Percentiles rank a stretch among this genome's conserved stretches.
Evolutionary conservation across 2,329 filamentous ascomycete genomes (phyloP).

Genomic region (Fusarium sp.): DNA sequence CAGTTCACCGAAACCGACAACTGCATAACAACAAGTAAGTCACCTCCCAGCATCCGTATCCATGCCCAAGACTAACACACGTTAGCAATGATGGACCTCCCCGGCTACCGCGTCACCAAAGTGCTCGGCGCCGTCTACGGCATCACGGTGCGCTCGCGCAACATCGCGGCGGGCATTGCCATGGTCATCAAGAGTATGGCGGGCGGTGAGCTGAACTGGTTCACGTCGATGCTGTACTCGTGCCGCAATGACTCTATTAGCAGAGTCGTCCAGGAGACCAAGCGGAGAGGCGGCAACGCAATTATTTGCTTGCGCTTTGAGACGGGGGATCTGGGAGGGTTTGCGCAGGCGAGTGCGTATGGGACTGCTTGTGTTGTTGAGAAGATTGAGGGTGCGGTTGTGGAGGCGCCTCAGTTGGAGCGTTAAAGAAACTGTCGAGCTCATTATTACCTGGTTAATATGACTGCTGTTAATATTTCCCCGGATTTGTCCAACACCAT

Average conservation of each 20-base stretch:
- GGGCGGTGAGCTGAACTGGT: slow-evolving; percentile 70
- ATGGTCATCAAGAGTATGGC: slow-evolving; percentile 69
- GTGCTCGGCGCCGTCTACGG: slow-evolving; percentile 71
- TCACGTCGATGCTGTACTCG: slow-evolving; percentile 69
- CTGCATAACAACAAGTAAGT: slow-evolving; percentile 67
- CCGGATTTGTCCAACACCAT: neutral
- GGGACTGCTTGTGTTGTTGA: slow-evolving; percentile 70
- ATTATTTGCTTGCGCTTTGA: slow-evolving; percentile 71
- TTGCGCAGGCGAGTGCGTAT: slow-evolving; percentile 71
- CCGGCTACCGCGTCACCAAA: slow-evolving; percentile 68
- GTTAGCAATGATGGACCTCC: slow-evolving; percentile 70
- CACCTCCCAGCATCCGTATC: neutral
- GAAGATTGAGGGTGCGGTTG: slow-evolving; percentile 60
- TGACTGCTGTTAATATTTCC: neutral
- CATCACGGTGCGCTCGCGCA: slow-evolving; percentile 68
- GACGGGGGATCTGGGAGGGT: slow-evolving; percentile 65
- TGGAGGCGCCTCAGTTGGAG: slow-evolving; percentile 47
- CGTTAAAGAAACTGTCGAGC: neutral
- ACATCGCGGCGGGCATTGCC: slow-evolving; percentile 67
- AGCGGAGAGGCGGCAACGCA: slow-evolving; percentile 70
- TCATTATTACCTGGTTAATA: neutral
- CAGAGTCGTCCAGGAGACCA: slow-evolving; percentile 67
- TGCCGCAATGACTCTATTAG: slow-evolving; percentile 70
- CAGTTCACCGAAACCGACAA: slow-evolving; percentile 70
- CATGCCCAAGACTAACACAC: neutral